Evolutionary conservation across 305 asterid genomes (phyloP).

Genomic region (Andrographis paniculata): DNA sequence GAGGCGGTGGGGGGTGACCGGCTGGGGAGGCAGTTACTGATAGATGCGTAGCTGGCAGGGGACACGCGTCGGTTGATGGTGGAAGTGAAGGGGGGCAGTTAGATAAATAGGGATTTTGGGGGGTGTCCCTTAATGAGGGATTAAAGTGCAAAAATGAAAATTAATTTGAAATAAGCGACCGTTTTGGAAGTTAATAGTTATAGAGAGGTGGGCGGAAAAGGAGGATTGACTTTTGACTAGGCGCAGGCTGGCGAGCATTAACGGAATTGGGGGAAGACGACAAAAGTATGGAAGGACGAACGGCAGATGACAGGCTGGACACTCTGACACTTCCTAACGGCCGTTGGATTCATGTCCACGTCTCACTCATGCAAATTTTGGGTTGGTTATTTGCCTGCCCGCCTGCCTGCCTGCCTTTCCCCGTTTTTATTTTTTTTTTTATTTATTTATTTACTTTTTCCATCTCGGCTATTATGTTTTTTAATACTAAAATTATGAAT

Average conservation of each 20-base stretch:
- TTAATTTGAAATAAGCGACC: neutral
- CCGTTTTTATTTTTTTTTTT: too few species aligned
- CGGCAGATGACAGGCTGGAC: neutral
- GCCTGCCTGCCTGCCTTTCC: too few species aligned
- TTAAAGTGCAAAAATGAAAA: too few species aligned
- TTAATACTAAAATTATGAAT: too few species aligned
- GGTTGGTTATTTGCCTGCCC: too few species aligned
- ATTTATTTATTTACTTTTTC: too few species aligned
- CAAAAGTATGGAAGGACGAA: neutral
- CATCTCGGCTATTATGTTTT: too few species aligned
- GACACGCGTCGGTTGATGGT: neutral
- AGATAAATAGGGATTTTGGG: neutral
- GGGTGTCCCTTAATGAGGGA: too few species aligned
- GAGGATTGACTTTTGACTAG: neutral
- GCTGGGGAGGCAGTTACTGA: constrained; percentile 3
- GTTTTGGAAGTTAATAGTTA: neutral
- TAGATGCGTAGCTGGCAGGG: neutral
- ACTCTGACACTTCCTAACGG: neutral
- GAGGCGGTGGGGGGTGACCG: constrained; percentile 2
- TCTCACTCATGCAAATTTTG: neutral
- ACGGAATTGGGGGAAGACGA: neutral
- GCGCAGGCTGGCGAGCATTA: neutral
- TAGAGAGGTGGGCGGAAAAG: neutral
- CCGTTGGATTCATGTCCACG: neutral
- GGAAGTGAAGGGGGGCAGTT: neutral